A percentile compares a stretch with the other conserved stretches of the same genome.
phyloP scores from a whole-genome alignment of 805 yeast genomes.

The Candida parachauliodes region DNA sequence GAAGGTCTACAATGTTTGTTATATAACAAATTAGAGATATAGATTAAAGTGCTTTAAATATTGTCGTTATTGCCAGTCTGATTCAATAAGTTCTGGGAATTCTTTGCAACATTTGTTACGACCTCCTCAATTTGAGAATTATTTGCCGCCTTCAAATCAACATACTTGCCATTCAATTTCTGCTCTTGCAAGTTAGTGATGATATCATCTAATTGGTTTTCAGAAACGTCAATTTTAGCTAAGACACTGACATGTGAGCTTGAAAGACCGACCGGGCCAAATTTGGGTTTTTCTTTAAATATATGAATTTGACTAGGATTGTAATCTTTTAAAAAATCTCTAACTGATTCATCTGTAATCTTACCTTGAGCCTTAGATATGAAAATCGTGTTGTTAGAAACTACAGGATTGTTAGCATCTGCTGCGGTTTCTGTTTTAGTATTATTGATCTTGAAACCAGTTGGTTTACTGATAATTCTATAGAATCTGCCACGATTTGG shows the following conservation, averaged over 20 bases:
- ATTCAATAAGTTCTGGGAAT: too few relatives aligned
- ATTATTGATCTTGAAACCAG: background rate
- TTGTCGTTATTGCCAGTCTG: too few relatives aligned
- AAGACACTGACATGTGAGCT: constrained; percentile 44
- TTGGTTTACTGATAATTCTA: background rate
- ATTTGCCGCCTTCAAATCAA: constrained; percentile 38
- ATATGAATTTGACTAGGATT: constrained; percentile 47
- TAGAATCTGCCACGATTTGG: constrained; percentile 17
- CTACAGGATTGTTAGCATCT: background rate
- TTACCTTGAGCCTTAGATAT: constrained; percentile 38
- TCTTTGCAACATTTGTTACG: too few relatives aligned
- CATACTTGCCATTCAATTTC: constrained; percentile 33
- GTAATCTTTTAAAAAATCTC: constrained; percentile 42
- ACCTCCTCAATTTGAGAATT: constrained; percentile 37
- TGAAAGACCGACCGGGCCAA: constrained; percentile 28
- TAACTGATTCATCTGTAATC: constrained; percentile 42
- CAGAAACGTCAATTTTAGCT: constrained; percentile 41
- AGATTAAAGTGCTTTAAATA: too few relatives aligned
- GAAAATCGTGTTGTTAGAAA: constrained; percentile 45
- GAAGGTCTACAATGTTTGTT: too few relatives aligned
- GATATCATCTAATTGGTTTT: constrained; percentile 41
- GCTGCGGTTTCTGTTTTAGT: background rate
- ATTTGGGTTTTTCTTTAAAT: constrained; percentile 32
- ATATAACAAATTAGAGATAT: too few relatives aligned
- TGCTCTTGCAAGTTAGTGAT: constrained; percentile 33